Evolutionary conservation across 2,329 filamentous ascomycete genomes (phyloP).

Genomic region (Helotiales sp.): DNA sequence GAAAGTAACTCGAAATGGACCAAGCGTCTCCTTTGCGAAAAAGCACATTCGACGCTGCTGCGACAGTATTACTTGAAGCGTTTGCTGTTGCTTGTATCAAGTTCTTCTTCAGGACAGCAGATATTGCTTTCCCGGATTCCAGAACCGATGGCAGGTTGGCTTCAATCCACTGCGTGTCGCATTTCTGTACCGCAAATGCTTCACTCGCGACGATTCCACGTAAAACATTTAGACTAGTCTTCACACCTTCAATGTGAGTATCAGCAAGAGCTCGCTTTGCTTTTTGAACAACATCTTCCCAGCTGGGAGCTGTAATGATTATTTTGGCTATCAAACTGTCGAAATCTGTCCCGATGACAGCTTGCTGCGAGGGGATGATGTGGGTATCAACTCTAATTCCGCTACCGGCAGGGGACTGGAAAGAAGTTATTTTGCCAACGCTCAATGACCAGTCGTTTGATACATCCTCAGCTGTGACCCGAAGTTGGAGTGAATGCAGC

Average conservation of each 20-base stretch:
- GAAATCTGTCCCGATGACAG: constrained; percentile 53
- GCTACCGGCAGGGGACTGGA: constrained; percentile 60
- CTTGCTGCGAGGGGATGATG: constrained; percentile 44
- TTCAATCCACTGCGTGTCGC: constrained; percentile 65
- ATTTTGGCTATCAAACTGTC: constrained; percentile 55
- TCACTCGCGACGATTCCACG: constrained; percentile 56
- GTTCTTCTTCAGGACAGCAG: constrained; percentile 45
- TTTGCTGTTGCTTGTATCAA: constrained; percentile 33
- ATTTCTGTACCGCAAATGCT: constrained; percentile 53
- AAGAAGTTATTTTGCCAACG: constrained; percentile 62
- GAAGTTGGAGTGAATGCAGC: constrained; percentile 50
- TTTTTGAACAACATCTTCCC: constrained; percentile 58
- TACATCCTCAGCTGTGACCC: constrained; percentile 51
- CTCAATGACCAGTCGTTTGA: constrained; percentile 57
- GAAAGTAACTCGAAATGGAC: constrained; percentile 56
- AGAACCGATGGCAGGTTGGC: constrained; percentile 47
- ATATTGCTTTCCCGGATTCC: constrained; percentile 41
- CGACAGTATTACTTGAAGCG: constrained; percentile 16
- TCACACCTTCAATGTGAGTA: constrained; percentile 59
- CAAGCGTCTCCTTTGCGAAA: constrained; percentile 65
- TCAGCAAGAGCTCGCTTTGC: constrained; percentile 60
- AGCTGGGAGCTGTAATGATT: constrained; percentile 52
- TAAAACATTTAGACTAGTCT: constrained; percentile 61
- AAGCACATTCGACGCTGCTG: constrained; percentile 48
- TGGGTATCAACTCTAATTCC: constrained; percentile 54